Base-by-base conservation (phyloP, 208 protist species). In the Perkinsela sp. region DNA sequence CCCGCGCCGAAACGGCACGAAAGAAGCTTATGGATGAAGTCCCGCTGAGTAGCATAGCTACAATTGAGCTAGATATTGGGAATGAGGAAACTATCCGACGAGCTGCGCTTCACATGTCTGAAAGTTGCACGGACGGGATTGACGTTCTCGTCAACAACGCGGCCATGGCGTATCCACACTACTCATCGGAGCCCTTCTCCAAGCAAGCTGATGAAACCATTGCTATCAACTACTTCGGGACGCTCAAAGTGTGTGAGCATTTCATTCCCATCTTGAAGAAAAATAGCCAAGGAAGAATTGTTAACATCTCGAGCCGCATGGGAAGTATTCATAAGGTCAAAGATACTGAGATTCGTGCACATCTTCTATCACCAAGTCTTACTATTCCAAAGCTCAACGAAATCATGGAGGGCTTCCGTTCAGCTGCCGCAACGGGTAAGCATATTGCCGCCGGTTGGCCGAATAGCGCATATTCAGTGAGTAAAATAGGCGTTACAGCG, bases 81-180 rank as follows among this genome's bases (percentile, higher is more conserved):
- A 65, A 71, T 28, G 32, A 65, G 16, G 67, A 66, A 0, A 74
- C 66, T 30, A 66, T 75, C 1, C 69, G 40, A 0, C 30, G 16
- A 32, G 72, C 75, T n/a, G 75, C 72, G 0, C 30, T 13, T 1
- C 0, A 69, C 32, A 67, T 80, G 30, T 65, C 71, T 32, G 48
- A 31, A 28, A 48, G 48, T 28, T 78, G 67, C 65, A 67, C 30
- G 0, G 32, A 31, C 30, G 74, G 40, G 6, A 73, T 81, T 13
- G 77, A 79, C 67, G 28, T 77, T 0, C 31, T 81, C 29, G 71
- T 77, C 28, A 81, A 80, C 70, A 81, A 77, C 67, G 76, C 77
- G 28, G 71, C 71, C 22, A 75, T 82, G 69, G 80, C 72, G 0
- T 80, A 76, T 65, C 16, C 30, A 0, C 15, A 1, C 0, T 66